Evolutionary conservation across 257 asterid genomes (phyloP).

Genomic region (Ajuga chamaepitys): DNA sequence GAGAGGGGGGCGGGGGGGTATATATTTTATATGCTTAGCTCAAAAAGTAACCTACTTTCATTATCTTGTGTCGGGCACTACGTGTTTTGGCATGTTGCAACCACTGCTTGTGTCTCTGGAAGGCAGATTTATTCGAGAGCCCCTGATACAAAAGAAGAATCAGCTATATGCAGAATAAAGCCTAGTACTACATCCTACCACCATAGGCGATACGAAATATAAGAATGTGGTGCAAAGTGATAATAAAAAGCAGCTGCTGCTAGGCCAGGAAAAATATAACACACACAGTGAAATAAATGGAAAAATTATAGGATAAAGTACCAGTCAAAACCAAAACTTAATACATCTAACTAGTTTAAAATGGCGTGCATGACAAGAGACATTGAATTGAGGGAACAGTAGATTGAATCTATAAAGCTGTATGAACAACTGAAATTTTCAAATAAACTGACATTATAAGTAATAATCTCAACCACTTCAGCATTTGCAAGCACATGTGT

Average conservation of each 20-base stretch:
- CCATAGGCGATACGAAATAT: neutral
- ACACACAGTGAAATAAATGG: neutral
- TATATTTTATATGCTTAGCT: neutral
- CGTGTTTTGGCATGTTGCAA: conserved; percentile 92
- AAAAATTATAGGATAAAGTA: neutral
- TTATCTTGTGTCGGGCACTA: conserved; percentile 89
- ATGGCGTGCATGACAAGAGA: neutral
- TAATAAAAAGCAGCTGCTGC: neutral
- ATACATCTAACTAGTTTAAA: neutral
- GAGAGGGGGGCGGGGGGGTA: neutral
- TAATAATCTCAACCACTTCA: conserved; percentile 83
- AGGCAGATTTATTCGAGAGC: conserved; percentile 81
- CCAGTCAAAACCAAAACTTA: neutral
- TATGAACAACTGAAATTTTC: neutral
- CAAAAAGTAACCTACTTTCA: conserved; percentile 50
- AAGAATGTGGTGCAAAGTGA: conserved; percentile 4
- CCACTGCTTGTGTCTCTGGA: conserved; percentile 94
- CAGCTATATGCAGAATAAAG: conserved; percentile 8
- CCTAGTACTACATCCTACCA: neutral
- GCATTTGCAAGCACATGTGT: conserved; percentile 74
- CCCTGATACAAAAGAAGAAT: conserved; percentile 41
- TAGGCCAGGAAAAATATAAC: neutral
- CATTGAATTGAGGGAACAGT: neutral
- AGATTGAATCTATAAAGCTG: neutral
- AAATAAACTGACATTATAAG: conserved; percentile 60